Percentiles rank a stretch among this genome's conserved stretches.
Conservation (phyloP, 371 early-diverging fungal genomes). For the Globomyces sp. region DNA sequence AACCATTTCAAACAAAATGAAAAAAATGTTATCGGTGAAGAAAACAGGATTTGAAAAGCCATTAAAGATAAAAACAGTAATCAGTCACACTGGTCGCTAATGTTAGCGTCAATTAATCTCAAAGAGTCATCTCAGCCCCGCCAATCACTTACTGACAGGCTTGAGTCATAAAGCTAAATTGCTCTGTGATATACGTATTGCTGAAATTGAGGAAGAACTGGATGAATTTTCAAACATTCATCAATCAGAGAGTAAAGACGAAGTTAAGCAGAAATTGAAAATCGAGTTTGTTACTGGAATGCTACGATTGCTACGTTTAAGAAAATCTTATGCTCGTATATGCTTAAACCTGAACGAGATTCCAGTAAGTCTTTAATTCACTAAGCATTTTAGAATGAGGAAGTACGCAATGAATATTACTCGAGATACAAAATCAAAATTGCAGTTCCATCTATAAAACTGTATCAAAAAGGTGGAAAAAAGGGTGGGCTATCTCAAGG, state of each 20-base stretch:
- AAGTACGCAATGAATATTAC: constrained; percentile 37
- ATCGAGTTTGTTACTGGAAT: constrained; percentile 3
- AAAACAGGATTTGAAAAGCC: constrained; percentile 12
- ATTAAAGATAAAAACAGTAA: constrained; percentile 9
- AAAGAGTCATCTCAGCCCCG: background rate
- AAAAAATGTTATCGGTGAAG: constrained; percentile 2
- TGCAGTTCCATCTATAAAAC: constrained; percentile 40
- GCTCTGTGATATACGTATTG: constrained; percentile 39
- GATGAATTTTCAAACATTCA: constrained; percentile 31
- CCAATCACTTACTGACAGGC: background rate
- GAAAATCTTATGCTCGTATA: background rate
- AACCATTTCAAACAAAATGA: constrained; percentile 15
- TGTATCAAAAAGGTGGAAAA: constrained; percentile 44
- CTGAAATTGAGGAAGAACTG: constrained; percentile 46
- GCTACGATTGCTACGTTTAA: constrained; percentile 5
- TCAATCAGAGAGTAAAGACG: constrained; percentile 8
- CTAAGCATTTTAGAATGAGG: constrained; percentile 26
- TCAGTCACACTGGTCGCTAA: background rate
- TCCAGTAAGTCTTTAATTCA: background rate
- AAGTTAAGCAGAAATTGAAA: constrained; percentile 9
- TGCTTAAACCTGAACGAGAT: background rate
- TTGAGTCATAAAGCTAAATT: constrained; percentile 34
- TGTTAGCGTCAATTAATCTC: background rate
- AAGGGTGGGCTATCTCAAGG: constrained; percentile 24
- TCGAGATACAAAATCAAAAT: constrained; percentile 44